These are phyloP conservation scores for Pyricularia pennisetigena DNA, from an alignment of 2,329 filamentous ascomycete genomes.

Conservation along the genomic window DNA sequence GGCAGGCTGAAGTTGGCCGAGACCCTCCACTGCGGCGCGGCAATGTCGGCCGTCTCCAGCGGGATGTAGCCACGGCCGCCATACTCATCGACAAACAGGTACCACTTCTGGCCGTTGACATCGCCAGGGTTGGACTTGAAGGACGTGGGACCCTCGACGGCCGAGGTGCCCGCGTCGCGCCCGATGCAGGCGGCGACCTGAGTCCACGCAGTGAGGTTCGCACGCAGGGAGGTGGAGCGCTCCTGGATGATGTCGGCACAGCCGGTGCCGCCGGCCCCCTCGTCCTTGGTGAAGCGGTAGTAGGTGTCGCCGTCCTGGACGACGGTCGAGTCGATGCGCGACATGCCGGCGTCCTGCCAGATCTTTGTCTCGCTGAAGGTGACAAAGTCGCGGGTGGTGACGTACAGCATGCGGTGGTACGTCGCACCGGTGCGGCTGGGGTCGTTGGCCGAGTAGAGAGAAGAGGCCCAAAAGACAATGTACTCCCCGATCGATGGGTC, in stretches of 20 bases:
- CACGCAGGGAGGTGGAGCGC: conserved; percentile 29
- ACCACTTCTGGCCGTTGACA: conserved; percentile 40
- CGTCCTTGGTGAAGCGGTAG: conserved; percentile 47
- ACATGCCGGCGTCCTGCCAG: conserved; percentile 41
- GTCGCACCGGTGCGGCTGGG: conserved; percentile 27
- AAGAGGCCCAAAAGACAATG: conserved; percentile 28
- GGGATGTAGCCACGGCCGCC: conserved; percentile 40
- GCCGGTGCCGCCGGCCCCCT: conserved; percentile 35
- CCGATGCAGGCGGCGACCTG: conserved; percentile 38
- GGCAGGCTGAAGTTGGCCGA: conserved; percentile 35
- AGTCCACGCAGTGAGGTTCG: conserved; percentile 30
- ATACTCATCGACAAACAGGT: conserved; percentile 46
- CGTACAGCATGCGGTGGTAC: conserved; percentile 44
- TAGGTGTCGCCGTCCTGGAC: conserved; percentile 29
- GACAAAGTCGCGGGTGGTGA: conserved; percentile 37
- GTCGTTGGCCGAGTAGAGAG: conserved; percentile 31
- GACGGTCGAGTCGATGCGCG: conserved; percentile 43
- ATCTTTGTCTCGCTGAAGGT: conserved; percentile 35
- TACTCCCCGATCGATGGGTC: conserved; percentile 21
- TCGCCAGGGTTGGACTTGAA: conserved; percentile 41
- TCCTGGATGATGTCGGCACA: conserved; percentile 46
- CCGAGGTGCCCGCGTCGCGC: conserved; percentile 32
- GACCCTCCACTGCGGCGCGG: conserved; percentile 36
- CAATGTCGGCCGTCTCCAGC: conserved; percentile 37
- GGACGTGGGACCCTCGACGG: conserved; percentile 40